Base-by-base conservation (phyloP, 2,329 filamentous ascomycete species). In the Apiospora kogelbergensis region DNA sequence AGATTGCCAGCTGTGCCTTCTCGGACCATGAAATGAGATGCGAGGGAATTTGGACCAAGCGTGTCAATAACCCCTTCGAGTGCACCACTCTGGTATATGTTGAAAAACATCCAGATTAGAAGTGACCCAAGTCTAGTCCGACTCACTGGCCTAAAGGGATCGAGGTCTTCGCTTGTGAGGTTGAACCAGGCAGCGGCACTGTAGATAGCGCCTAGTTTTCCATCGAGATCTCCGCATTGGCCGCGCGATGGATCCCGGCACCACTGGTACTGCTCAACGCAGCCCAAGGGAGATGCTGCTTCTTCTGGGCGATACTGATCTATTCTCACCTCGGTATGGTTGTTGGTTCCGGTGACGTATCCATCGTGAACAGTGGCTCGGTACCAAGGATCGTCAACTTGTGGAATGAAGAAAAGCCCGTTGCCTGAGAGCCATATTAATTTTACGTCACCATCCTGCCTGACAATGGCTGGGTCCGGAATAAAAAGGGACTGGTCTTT, bases 331-430 rank as follows among this genome's bases (percentile, higher is more conserved):
- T 37, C 7, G 2, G 40, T 24, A 33, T 53, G n/a, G 17, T 26
- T 15, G 15, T 20, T 17, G 6, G 11, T 2, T 7, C 3, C n/a
- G 1, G 9, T 20, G 30, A 63, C 2, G 5, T 15, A 17, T 4
- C 46, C 7, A 3, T 33, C 17, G 5, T 3, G 0, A 6, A 30
- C 11, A 22, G 53, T 72, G 4, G 69, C 71, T 13, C 63, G 60
- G 26, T 74, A 74, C 73, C 72, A 74, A 0, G 68, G 66, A 22
- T 72, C 73, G 9, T 70, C 65, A 20, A 65, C 66, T 6, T 20
- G 24, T 6, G 72, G 22, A 2, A 6, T n/a, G 24, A 72, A 72
- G 4, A 6, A 0, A 4, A 74, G 67, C 1, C 72, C 70, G 24
- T 72, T 71, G 4, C 73, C 73, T 0, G 72, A 71, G 17, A 74